These are phyloP conservation scores for Candida sp. DNA, from an alignment of 1,139 yeast species.

Conservation along the genomic window DNA sequence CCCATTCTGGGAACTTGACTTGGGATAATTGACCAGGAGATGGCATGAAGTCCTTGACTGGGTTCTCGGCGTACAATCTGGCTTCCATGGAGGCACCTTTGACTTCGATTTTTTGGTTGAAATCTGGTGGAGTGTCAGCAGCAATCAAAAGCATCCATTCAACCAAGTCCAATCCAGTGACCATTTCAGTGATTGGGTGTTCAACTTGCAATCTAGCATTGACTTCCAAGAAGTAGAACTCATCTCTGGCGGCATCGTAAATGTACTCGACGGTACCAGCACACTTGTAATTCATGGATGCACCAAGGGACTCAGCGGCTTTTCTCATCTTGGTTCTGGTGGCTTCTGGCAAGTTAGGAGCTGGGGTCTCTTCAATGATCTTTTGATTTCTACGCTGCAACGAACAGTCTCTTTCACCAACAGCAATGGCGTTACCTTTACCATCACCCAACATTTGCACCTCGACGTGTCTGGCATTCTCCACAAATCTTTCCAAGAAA, in stretches of 20 bases:
- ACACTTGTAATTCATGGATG: slow-evolving; percentile 85
- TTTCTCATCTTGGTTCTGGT: slow-evolving; percentile 77
- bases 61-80: slow-evolving; percentile 94
- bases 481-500: slow-evolving; percentile 91
- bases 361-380: slow-evolving; percentile 97
- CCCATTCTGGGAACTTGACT: slow-evolving; percentile 85
- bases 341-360: slow-evolving; percentile 85
- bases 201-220: slow-evolving; percentile 98
- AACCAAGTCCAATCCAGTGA: slow-evolving; percentile 91
- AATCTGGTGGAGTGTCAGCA: slow-evolving; percentile 86
- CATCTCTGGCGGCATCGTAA: slow-evolving; percentile 83
- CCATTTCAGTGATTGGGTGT: slow-evolving; percentile 96
- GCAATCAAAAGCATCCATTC: slow-evolving; percentile 97
- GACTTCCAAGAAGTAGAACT: slow-evolving; percentile 93
- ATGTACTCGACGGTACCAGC: slow-evolving; percentile 99
- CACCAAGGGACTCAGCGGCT: slow-evolving; percentile 84
- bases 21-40: slow-evolving; percentile 95
- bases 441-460: slow-evolving; percentile 98
- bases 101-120: slow-evolving; percentile 57
- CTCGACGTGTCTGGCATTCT: slow-evolving; percentile 94
- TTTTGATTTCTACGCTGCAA: slow-evolving; percentile 97
- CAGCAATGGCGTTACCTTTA: slow-evolving; percentile 84
- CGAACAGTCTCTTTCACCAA: slow-evolving; percentile 98
- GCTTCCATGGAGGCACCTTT: slow-evolving; percentile 97
- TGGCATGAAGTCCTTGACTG: slow-evolving; percentile 93